Base-by-base conservation (phyloP, 176 grass and related monocot species). In the Triticum urartu region DNA sequence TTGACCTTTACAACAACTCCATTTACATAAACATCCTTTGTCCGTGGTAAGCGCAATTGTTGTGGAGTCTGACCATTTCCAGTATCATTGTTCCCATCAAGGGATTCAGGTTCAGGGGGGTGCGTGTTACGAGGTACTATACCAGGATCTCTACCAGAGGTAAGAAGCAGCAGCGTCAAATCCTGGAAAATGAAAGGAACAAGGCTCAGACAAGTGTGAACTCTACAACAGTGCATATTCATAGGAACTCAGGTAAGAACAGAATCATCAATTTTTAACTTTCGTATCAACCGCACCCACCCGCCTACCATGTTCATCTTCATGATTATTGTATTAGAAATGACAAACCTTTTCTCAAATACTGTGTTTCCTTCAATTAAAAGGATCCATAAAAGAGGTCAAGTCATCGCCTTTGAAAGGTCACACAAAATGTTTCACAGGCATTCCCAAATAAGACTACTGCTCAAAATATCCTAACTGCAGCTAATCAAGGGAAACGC, bases 61-160 rank as follows among this genome's bases (percentile, higher is more conserved):
- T 97, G 92, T 25, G 92, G 92, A 30, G 95, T 97, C n/a, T 91
- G 90, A 61, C 75, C 83, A 66, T 77, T 94, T 68, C 87, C 89
- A 45, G 63, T 71, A 47, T 88, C 92, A 82, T 12, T 86, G 86
- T 50, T 87, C 36, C 56, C 67, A 75, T 97, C 95, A 70, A 61
- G 80, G 18, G 76, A 72, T 89, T 97, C 95, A 64, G 91, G 90
- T 81, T 97, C 95, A 64, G 95, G 95, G 32, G 92, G 95, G 69
- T 97, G 92, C 18, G 82, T 90, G 81, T 93, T 97, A 56, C 91
- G 95, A 42, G 95, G 95, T 6, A 97, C 88, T 90, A 97, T 97
- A 76, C 95, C 95, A 68, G 95, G 95, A 92, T 97, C 95, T 91
- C 95, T 90, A 75, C 95, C 92, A 47, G 95, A 97, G 50, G 95